phyloP scores from a whole-genome alignment of 495 filamentous ascomycete species.

The Penicillium desertorum region DNA sequence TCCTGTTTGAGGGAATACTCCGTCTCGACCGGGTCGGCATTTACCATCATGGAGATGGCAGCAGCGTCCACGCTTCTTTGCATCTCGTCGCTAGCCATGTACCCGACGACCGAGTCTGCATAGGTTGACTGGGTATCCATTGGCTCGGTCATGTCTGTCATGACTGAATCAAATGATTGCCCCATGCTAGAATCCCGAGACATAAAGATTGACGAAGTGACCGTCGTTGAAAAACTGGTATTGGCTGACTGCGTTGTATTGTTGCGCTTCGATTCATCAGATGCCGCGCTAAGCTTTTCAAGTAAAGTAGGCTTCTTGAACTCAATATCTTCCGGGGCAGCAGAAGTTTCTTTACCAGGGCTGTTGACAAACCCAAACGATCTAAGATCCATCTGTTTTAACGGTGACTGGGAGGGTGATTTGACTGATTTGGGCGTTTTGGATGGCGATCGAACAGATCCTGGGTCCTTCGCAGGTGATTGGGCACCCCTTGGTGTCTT shows the following conservation, averaged over 20 bases:
- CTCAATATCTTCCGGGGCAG: constrained; percentile 10
- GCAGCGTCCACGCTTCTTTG: constrained; percentile 16
- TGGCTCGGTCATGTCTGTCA: constrained; percentile 35
- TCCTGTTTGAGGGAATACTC: constrained; percentile 21
- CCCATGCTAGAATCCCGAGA: constrained; percentile 14
- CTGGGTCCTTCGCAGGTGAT: neutral
- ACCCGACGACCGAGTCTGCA: constrained; percentile 34
- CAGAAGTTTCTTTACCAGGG: neutral
- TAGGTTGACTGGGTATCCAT: constrained; percentile 33
- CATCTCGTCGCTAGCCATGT: constrained; percentile 29
- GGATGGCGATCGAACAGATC: neutral
- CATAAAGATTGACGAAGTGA: constrained; percentile 22
- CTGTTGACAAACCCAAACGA: constrained; percentile 2
- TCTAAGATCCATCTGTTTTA: constrained; percentile 4
- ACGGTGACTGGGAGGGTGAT: neutral
- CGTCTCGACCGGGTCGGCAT: neutral
- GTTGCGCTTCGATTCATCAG: constrained; percentile 1
- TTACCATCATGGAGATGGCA: constrained; percentile 8
- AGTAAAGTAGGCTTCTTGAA: constrained; percentile 8
- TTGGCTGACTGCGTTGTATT: neutral
- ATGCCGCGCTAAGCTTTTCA: constrained; percentile 5
- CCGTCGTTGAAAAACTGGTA: constrained; percentile 33
- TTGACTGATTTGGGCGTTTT: neutral
- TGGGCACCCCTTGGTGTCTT: neutral
- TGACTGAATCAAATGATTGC: constrained; percentile 37